These are phyloP conservation scores for Verruconis gallopava DNA, from an alignment of 2,329 filamentous ascomycete genomes.

Conservation along the genomic window DNA sequence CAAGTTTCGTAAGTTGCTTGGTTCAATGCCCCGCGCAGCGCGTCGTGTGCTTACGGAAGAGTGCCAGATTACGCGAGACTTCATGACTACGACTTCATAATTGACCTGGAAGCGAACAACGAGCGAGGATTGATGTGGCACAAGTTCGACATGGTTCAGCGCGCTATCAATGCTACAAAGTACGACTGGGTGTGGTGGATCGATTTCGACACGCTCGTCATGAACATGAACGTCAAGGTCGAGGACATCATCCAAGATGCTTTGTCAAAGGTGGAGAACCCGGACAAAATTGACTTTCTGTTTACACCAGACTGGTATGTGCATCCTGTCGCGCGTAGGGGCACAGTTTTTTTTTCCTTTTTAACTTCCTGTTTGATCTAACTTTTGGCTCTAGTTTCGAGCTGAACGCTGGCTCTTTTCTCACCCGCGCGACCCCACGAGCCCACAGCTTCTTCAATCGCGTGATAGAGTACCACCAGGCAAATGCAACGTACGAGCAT, in stretches of 20 bases:
- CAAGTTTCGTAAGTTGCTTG: constrained; percentile 20
- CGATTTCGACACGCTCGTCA: constrained; percentile 30
- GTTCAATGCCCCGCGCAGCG: background rate
- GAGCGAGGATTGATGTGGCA: constrained; percentile 21
- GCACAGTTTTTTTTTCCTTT: too few relatives aligned
- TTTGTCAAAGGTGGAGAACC: constrained; percentile 19
- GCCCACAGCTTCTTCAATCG: constrained; percentile 23
- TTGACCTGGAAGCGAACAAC: constrained; percentile 26
- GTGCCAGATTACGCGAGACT: constrained; percentile 25
- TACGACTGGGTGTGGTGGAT: constrained; percentile 33
- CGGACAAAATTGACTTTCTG: constrained; percentile 24
- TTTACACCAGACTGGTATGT: constrained; percentile 25
- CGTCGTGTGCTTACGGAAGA: background rate
- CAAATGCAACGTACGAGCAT: constrained; percentile 15
- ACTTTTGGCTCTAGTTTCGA: constrained; percentile 9
- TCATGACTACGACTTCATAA: constrained; percentile 27
- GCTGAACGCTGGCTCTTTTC: constrained; percentile 27
- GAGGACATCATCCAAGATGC: constrained; percentile 24
- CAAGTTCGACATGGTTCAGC: constrained; percentile 27
- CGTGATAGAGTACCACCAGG: constrained; percentile 17
- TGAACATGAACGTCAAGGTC: constrained; percentile 24
- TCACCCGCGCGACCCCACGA: constrained; percentile 18
- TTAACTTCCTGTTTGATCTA: too few relatives aligned
- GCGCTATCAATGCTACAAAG: constrained; percentile 20
- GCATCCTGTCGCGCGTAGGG: background rate